A percentile compares a stretch with the other conserved stretches of the same genome.
phyloP scores from a whole-genome alignment of 2,329 filamentous ascomycete genomes.

The Apiospora malaysiana region DNA sequence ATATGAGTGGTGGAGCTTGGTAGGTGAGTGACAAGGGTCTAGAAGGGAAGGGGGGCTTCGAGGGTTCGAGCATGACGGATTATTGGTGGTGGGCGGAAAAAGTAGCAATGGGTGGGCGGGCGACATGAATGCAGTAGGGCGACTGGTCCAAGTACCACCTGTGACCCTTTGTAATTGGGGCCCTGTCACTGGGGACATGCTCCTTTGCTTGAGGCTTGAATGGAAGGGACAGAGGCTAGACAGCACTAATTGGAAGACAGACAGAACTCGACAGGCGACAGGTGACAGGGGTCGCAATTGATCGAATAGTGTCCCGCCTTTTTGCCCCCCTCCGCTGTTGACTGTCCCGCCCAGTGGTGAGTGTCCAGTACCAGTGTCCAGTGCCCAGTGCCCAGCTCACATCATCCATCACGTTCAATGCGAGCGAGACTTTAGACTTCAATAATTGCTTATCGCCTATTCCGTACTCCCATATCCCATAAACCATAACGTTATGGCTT shows the following conservation, averaged over 20 bases:
- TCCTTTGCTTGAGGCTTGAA: neutral
- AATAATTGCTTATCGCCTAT: constrained; percentile 10
- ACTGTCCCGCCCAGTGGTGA: neutral
- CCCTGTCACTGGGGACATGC: neutral
- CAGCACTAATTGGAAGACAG: neutral
- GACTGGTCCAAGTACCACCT: neutral
- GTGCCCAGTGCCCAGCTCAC: constrained; percentile 14
- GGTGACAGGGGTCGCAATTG: constrained; percentile 1
- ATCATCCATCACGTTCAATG: constrained; percentile 6
- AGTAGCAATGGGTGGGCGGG: neutral
- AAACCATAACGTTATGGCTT: neutral
- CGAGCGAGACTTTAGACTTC: constrained; percentile 13
- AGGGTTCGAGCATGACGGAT: constrained; percentile 2
- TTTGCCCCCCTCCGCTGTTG: neutral
- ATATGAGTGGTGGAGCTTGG: constrained; percentile 4
- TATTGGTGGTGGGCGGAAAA: neutral
- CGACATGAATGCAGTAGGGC: constrained; percentile 7
- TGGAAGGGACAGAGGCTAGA: neutral
- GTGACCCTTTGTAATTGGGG: constrained; percentile 15
- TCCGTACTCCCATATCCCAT: neutral
- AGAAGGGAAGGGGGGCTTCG: too few species aligned
- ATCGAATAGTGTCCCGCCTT: neutral
- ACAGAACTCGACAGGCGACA: neutral
- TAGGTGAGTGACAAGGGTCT: constrained; percentile 8
- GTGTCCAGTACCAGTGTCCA: neutral